Base-by-base conservation (phyloP, 2,329 filamentous ascomycete genomes). In the Xylaria sp. region DNA sequence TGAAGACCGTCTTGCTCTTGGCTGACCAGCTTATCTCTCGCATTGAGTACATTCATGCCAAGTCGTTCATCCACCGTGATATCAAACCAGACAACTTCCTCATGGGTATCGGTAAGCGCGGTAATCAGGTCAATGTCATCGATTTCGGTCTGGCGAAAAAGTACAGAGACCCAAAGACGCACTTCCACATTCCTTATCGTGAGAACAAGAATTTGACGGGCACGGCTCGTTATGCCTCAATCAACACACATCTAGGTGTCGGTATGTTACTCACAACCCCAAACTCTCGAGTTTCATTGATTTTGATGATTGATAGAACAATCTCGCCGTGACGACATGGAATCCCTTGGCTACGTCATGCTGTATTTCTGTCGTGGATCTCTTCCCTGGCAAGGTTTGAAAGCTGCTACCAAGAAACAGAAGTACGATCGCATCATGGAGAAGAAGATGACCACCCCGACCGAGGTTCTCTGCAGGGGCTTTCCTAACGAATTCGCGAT, bases 121-220 rank as follows among this genome's bases (percentile, higher is more conserved):
- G 96, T 73, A 99, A 98, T 85, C 95, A 98, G 86, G 95, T 99
- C 86, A 98, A 98, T 77, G 95, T 98, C 58, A 98, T 99, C 76
- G 96, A 98, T 83, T 99, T 99, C 77, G 96, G 96, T 87, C 86
- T 99, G 74, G 96, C 96, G 80, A 99, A 98, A 92, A 98, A 98
- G 86, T 99, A 98, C 86, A 92, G 96, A 75, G 96, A 98, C 86
- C 96, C 96, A 69, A 99, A 99, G 91, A 98, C 96, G 68, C 95
- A 98, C 85, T 98, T 98, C 86, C 96, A 99, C 84, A 99, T 98
- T 71, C 96, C 96, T 55, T 98, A 99, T 88, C 91, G 96, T 85
- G 96, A 98, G 93, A 98, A 98, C 91, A 98, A 99, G 92, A 98
- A 98, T 89, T 86, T 99, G 83, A 99, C 96, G 63, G 96, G 96